A percentile compares a stretch with the other conserved stretches of the same genome.
These are phyloP conservation scores for Fusarium sulawesiense DNA, from an alignment of 2,329 filamentous ascomycete species.

Conservation along the genomic window DNA sequence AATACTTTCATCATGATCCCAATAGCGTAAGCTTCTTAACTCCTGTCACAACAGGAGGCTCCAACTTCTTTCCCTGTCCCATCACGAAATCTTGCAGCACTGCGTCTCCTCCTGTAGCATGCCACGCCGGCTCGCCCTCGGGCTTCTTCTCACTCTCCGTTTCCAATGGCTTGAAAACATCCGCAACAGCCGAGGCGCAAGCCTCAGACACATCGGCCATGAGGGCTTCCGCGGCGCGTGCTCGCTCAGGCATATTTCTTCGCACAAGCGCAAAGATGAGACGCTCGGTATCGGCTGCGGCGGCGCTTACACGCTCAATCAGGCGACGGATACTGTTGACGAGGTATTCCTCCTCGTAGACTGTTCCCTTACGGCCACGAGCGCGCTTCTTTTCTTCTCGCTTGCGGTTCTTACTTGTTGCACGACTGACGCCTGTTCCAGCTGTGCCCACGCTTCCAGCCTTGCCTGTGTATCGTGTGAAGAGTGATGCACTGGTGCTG, in stretches of 20 bases:
- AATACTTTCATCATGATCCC: constrained; percentile 51
- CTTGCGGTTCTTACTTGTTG: constrained; percentile 87
- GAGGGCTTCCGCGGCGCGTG: constrained; percentile 78
- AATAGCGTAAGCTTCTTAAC: constrained; percentile 64
- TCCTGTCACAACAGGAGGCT: constrained; percentile 61
- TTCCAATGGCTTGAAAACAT: constrained; percentile 68
- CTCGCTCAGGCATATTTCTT: constrained; percentile 88
- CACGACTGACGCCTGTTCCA: constrained; percentile 78
- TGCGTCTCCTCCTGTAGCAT: constrained; percentile 61
- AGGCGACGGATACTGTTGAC: constrained; percentile 87
- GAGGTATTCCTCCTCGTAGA: constrained; percentile 98
- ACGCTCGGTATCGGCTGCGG: constrained; percentile 76
- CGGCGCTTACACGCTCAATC: constrained; percentile 81
- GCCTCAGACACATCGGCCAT: constrained; percentile 79
- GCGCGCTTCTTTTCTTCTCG: constrained; percentile 96
- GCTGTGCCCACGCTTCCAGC: constrained; percentile 71
- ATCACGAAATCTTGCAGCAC: constrained; percentile 64
- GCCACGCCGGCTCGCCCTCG: constrained; percentile 44
- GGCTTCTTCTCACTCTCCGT: constrained; percentile 35
- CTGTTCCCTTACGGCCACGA: constrained; percentile 92
- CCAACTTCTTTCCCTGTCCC: constrained; percentile 58
- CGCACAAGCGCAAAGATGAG: constrained; percentile 82
- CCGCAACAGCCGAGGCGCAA: constrained; percentile 73
- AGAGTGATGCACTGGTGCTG: constrained; percentile 86
- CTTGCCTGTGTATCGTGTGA: constrained; percentile 90